These are phyloP conservation scores for Lizonia empirigonia DNA, from an alignment of 2,329 filamentous ascomycete genomes.

Conservation along the genomic window DNA sequence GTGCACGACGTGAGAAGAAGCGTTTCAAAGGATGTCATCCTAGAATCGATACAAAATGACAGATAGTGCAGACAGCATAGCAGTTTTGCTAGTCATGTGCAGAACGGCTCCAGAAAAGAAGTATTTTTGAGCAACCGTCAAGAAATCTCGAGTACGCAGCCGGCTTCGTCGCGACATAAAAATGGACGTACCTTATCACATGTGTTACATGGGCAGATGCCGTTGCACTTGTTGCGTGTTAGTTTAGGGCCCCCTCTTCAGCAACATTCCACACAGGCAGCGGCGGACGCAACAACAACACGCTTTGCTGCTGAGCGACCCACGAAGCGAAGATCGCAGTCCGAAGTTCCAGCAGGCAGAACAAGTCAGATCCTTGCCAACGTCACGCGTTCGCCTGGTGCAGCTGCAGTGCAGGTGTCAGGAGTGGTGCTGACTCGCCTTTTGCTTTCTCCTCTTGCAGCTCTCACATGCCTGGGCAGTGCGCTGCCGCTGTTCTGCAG, in stretches of 20 bases:
- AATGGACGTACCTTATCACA: slow-evolving; percentile 58
- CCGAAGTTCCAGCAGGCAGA: not conserved
- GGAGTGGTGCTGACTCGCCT: slow-evolving; percentile 54
- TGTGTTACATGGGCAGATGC: slow-evolving; percentile 61
- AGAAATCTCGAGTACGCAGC: not conserved
- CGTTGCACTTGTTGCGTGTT: slow-evolving; percentile 60
- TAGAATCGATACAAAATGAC: too few species aligned
- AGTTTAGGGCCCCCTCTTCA: slow-evolving; percentile 13
- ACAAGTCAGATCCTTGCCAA: not conserved
- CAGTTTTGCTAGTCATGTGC: too few species aligned
- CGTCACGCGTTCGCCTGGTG: not conserved
- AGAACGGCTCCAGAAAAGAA: too few species aligned
- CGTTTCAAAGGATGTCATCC: too few species aligned
- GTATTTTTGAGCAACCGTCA: too few species aligned
- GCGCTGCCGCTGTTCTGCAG: slow-evolving; percentile 66
- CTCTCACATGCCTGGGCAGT: slow-evolving; percentile 68
- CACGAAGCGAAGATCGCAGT: not conserved
- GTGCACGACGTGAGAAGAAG: too few species aligned
- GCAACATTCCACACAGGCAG: not conserved
- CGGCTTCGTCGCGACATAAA: not conserved
- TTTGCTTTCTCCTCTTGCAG: slow-evolving; percentile 71
- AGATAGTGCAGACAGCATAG: too few species aligned
- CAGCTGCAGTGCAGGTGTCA: slow-evolving; percentile 3
- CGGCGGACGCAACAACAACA: slow-evolving; percentile 1
- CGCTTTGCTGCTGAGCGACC: not conserved